Percentiles rank a stretch among this genome's conserved stretches.
Evolutionary conservation across 306 rosid genomes (phyloP).

Genomic region (Albizia julibrissin): DNA sequence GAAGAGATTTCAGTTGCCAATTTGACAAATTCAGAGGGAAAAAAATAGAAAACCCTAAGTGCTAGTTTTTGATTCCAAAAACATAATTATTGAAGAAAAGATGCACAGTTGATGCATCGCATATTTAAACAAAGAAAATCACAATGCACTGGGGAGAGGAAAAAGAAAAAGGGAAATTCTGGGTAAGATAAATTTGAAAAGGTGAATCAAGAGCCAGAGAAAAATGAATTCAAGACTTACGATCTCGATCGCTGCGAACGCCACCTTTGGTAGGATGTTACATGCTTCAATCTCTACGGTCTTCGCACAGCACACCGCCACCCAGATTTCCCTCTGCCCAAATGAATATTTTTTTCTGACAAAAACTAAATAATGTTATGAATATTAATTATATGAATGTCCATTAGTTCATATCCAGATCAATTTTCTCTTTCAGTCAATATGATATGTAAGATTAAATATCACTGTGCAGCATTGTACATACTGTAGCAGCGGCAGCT

Average conservation of each 20-base stretch:
- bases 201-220: not conserved
- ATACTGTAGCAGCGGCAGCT: too few species aligned
- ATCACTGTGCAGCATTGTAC: too few species aligned
- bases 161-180: not conserved
- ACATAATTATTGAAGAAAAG: not conserved
- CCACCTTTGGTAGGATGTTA: constrained; percentile 93
- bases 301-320: not conserved
- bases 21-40: not conserved
- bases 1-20: not conserved
- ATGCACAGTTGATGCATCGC: not conserved
- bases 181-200: too few species aligned
- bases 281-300: constrained; percentile 17
- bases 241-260: constrained; percentile 98
- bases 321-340: not conserved
- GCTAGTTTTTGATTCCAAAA: not conserved
- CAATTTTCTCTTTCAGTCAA: too few species aligned
- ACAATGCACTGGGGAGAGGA: not conserved
- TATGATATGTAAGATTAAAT: too few species aligned
- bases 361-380: too few species aligned
- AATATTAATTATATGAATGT: too few species aligned
- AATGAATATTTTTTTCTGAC: too few species aligned
- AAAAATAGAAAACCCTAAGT: not conserved
- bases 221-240: constrained; percentile 58
- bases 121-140: not conserved
- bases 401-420: too few species aligned